Evolutionary conservation across 2,329 filamentous ascomycete genomes (phyloP).

Genomic region (Nectriaceae sp.): DNA sequence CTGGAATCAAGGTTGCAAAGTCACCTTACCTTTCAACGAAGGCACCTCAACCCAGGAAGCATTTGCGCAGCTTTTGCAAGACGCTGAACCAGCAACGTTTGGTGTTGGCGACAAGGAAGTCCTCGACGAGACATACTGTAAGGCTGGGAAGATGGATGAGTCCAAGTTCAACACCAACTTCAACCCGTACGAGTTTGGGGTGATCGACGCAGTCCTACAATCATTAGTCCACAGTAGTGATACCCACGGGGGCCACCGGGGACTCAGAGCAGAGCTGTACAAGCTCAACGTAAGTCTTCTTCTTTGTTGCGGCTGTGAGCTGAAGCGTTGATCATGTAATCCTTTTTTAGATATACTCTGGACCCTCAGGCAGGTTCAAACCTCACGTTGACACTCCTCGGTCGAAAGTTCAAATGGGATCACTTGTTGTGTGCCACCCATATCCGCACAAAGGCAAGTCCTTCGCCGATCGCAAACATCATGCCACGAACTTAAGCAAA

Average conservation of each 20-base stretch:
- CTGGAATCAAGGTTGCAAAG: not conserved
- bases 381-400: conserved; percentile 57
- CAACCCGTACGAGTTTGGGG: conserved; percentile 51
- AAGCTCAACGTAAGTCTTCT: conserved; percentile 53
- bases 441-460: conserved; percentile 34
- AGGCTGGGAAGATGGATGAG: conserved; percentile 52
- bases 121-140: conserved; percentile 53
- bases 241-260: conserved; percentile 28
- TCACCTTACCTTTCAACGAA: not conserved
- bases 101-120: conserved; percentile 47
- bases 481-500: too few relatives aligned
- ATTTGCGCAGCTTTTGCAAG: not conserved
- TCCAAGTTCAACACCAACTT: conserved; percentile 50
- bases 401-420: conserved; percentile 49
- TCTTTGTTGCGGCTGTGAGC: not conserved
- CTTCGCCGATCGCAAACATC: too few relatives aligned
- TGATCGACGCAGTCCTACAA: conserved; percentile 53
- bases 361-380: conserved; percentile 51
- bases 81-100: conserved; percentile 47
- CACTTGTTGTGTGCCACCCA: conserved; percentile 54
- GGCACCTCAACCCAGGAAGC: not conserved
- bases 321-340: too few relatives aligned
- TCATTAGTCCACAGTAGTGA: conserved; percentile 38
- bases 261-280: conserved; percentile 55
- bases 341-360: conserved; percentile 50